These are phyloP conservation scores for Sporothrix curviconia DNA, from an alignment of 2,329 filamentous ascomycete genomes.

Conservation along the genomic window DNA sequence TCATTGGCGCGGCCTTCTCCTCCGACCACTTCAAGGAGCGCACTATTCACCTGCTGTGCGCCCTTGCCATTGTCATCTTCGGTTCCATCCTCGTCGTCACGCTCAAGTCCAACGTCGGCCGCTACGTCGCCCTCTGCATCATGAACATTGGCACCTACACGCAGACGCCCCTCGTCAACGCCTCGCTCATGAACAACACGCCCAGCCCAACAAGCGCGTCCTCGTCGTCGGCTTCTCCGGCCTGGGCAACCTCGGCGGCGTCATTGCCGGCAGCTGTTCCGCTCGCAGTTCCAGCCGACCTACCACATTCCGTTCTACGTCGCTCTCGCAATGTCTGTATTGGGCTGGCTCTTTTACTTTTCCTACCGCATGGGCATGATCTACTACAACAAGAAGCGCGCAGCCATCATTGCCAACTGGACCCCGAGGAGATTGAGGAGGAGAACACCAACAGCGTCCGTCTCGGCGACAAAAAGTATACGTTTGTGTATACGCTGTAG, in stretches of 20 bases:
- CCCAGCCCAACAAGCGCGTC: constrained; percentile 1
- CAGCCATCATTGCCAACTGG: constrained; percentile 4
- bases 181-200: constrained; percentile 2
- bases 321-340: not conserved
- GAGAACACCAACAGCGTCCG: constrained; percentile 1
- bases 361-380: constrained; percentile 2
- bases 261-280: constrained; percentile 5
- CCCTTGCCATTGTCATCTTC: not conserved
- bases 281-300: constrained; percentile 1
- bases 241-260: not conserved
- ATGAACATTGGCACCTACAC: constrained; percentile 9
- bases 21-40: constrained; percentile 8
- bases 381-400: constrained; percentile 4
- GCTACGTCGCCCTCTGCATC: constrained; percentile 5
- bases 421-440: constrained; percentile 2
- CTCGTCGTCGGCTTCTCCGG: not conserved
- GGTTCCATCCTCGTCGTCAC: constrained; percentile 5
- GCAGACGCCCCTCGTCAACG: constrained; percentile 1
- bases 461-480: constrained; percentile 3
- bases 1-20: not conserved
- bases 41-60: not conserved
- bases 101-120: constrained; percentile 8
- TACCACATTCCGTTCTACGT: not conserved
- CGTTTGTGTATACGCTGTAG: constrained; percentile 3
- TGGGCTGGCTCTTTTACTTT: constrained; percentile 3